A percentile compares a stretch with the other conserved stretches of the same genome.
Evolutionary conservation across 208 protist species (phyloP).

Genomic region (Trypanosoma scelopori): DNA sequence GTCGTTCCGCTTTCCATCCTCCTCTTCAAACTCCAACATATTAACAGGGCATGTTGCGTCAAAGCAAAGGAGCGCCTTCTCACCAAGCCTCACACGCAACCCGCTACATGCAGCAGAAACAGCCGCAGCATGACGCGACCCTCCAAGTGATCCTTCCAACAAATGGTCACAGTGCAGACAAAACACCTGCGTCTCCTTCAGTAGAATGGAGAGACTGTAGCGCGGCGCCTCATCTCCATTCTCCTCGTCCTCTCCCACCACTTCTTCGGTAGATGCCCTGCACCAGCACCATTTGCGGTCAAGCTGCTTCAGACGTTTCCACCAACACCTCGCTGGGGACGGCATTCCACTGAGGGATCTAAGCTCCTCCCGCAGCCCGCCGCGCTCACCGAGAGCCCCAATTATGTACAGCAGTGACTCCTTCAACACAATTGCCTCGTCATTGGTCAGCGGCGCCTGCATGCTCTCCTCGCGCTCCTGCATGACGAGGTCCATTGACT

Average conservation of each 20-base stretch:
- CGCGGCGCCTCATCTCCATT: neutral
- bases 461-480: conserved; percentile 13
- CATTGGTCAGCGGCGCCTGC: conserved; percentile 4
- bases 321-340: conserved; percentile 8
- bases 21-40: conserved; percentile 15
- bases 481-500: conserved; percentile 45
- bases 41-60: conserved; percentile 31
- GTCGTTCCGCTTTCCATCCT: neutral
- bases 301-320: conserved; percentile 7
- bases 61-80: conserved; percentile 37
- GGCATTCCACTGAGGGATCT: conserved; percentile 1
- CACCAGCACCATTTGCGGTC: conserved; percentile 1
- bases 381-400: conserved; percentile 10
- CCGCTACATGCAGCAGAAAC: neutral
- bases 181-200: conserved; percentile 14
- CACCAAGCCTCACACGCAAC: conserved; percentile 31
- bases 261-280: neutral
- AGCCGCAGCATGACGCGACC: neutral
- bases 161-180: conserved; percentile 8
- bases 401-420: conserved; percentile 25
- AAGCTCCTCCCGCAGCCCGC: conserved; percentile 9
- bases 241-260: neutral
- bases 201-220: conserved; percentile 16
- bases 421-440: conserved; percentile 18
- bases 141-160: neutral